A percentile compares a stretch with the other conserved stretches of the same genome.
phyloP scores from a whole-genome alignment of 805 yeast genomes.

The Cyberlindnera mississippiensis region DNA sequence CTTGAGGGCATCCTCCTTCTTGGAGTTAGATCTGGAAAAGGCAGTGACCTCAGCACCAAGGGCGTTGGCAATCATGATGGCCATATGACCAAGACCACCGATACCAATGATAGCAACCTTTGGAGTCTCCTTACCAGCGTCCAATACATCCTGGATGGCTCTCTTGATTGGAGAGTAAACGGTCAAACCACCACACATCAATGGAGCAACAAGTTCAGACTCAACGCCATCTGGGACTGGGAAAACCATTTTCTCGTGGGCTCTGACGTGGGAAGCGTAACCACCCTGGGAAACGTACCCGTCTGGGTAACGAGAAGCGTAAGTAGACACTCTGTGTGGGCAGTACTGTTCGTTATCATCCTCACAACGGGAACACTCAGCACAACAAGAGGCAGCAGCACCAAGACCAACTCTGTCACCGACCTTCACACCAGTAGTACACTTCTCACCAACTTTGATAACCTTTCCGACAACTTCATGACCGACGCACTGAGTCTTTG shows the following conservation, averaged over 20 bases:
- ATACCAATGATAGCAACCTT: slow-evolving; percentile 52
- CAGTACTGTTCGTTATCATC: slow-evolving; percentile 57
- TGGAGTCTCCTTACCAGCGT: slow-evolving; percentile 23
- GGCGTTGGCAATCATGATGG: slow-evolving; percentile 52
- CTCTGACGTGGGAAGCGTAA: slow-evolving; percentile 59
- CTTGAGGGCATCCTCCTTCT: slow-evolving; percentile 45
- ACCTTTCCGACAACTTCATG: slow-evolving; percentile 66
- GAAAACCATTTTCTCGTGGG: slow-evolving; percentile 59
- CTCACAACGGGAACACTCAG: slow-evolving; percentile 56
- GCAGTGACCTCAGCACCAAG: slow-evolving; percentile 58
- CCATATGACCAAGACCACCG: slow-evolving; percentile 58
- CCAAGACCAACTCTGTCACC: slow-evolving; percentile 85
- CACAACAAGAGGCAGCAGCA: slow-evolving; percentile 61
- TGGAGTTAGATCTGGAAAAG: slow-evolving; percentile 47
- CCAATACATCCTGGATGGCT: slow-evolving; percentile 24
- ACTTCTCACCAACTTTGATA: slow-evolving; percentile 52
- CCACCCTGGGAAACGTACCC: slow-evolving; percentile 59
- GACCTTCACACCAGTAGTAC: slow-evolving; percentile 42
- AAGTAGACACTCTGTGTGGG: slow-evolving; percentile 44
- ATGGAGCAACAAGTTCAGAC: slow-evolving; percentile 59
- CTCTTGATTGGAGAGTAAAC: slow-evolving; percentile 63
- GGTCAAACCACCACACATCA: slow-evolving; percentile 77
- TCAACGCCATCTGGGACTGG: slow-evolving; percentile 55
- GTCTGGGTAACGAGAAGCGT: slow-evolving; percentile 41
- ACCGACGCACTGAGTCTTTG: slow-evolving; percentile 51